A percentile compares a stretch with the other conserved stretches of the same genome.
Conservation (phyloP, 1,284 basidiomycete species). For the Boletellus deceptivus region DNA sequence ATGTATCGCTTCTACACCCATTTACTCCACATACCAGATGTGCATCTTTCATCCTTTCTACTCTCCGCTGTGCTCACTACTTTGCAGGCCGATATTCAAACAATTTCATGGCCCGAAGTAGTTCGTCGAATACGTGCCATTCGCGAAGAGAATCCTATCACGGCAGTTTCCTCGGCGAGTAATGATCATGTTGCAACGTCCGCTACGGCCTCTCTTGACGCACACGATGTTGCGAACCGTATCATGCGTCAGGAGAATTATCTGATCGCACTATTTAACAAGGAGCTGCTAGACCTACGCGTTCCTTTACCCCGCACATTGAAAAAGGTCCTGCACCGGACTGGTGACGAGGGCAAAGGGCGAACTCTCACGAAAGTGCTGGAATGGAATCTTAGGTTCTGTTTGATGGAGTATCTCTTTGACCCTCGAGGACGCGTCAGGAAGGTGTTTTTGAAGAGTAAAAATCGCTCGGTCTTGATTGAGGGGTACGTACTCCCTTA, state of each 20-base stretch:
- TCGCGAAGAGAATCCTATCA: constrained; percentile 87
- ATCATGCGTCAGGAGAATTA: constrained; percentile 99
- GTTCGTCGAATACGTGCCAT: constrained; percentile 87
- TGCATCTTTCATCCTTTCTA: constrained; percentile 46
- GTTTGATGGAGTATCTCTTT: constrained; percentile 92
- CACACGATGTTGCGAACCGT: constrained; percentile 94
- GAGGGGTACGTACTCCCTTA: constrained; percentile 63
- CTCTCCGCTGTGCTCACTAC: constrained; percentile 10
- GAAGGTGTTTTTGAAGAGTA: constrained; percentile 86
- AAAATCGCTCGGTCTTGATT: constrained; percentile 74
- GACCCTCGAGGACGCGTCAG: constrained; percentile 84
- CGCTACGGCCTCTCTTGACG: constrained; percentile 77
- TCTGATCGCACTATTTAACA: constrained; percentile 96
- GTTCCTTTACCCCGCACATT: constrained; percentile 69
- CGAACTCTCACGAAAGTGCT: constrained; percentile 83
- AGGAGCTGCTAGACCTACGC: constrained; percentile 87
- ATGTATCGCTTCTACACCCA: constrained; percentile 93
- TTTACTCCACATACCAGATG: constrained; percentile 75
- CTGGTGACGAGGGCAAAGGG: constrained; percentile 59
- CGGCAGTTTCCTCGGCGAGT: constrained; percentile 71
- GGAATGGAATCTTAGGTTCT: constrained; percentile 96
- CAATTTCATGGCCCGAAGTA: constrained; percentile 94
- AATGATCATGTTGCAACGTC: constrained; percentile 49
- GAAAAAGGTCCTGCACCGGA: constrained; percentile 45
- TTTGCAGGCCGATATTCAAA: constrained; percentile 88